These are phyloP conservation scores for Pythium rishiriense DNA, from an alignment of 352 stramenopile species.

Conservation along the genomic window DNA sequence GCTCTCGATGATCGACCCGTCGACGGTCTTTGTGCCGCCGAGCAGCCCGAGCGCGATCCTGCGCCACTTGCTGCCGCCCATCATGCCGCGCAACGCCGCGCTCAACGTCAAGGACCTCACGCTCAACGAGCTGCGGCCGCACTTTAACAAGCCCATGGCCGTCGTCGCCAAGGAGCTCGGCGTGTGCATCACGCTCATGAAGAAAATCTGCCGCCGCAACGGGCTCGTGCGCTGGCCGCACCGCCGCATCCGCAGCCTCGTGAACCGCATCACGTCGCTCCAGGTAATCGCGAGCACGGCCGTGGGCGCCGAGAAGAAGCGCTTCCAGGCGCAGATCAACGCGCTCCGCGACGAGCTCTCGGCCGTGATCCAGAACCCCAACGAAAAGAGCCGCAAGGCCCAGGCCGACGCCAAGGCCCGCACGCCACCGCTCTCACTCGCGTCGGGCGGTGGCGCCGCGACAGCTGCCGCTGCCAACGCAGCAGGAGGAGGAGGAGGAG, in stretches of 20 bases:
- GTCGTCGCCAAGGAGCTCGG: slow-evolving; percentile 80
- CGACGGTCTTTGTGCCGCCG: slow-evolving; percentile 36
- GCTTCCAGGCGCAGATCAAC: slow-evolving; percentile 64
- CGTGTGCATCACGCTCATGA: slow-evolving; percentile 87
- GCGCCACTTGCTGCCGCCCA: slow-evolving; percentile 48
- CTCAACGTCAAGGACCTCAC: slow-evolving; percentile 76
- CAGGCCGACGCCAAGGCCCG: slow-evolving; percentile 53
- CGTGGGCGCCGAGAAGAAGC: slow-evolving; percentile 49
- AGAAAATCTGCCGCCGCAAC: slow-evolving; percentile 86
- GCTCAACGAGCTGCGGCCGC: slow-evolving; percentile 75
- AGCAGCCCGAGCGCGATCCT: slow-evolving; percentile 41
- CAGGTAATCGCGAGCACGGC: slow-evolving; percentile 63
- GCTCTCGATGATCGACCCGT: slow-evolving; percentile 46
- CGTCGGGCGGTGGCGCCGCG: background rate
- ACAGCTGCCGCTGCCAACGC: too few relatives aligned
- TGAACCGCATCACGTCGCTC: slow-evolving; percentile 80
- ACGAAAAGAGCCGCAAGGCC: slow-evolving; percentile 83
- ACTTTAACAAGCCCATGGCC: slow-evolving; percentile 87
- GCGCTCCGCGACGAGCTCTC: slow-evolving; percentile 66
- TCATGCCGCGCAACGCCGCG: slow-evolving; percentile 23
- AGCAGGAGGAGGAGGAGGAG: background rate
- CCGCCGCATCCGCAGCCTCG: slow-evolving; percentile 74
- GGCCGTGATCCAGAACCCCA: slow-evolving; percentile 82
- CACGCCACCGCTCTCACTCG: slow-evolving; percentile 19
- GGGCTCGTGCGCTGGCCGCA: slow-evolving; percentile 82